Conservation (phyloP, 495 filamentous ascomycete species). For the Aspergillus sclerotioniger region DNA sequence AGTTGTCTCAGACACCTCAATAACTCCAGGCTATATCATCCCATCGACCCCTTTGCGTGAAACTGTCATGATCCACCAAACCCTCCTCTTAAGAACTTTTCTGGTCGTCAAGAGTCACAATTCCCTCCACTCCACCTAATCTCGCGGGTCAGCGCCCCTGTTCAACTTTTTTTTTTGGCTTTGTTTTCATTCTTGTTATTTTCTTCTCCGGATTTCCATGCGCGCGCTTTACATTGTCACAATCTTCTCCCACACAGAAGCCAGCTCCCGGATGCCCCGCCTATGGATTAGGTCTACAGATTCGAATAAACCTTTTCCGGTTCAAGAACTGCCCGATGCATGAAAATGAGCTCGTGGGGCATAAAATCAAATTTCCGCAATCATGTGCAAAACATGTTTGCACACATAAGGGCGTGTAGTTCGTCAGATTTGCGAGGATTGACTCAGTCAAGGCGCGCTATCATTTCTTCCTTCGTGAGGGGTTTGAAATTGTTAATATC, state of each 20-base stretch:
- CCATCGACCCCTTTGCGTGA: constrained; percentile 34
- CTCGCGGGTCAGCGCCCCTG: not conserved
- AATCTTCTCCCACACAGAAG: constrained; percentile 28
- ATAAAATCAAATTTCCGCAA: constrained; percentile 33
- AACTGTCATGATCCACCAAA: constrained; percentile 31
- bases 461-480: constrained; percentile 90
- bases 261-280: constrained; percentile 27
- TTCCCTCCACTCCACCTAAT: constrained; percentile 5
- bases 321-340: constrained; percentile 36
- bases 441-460: constrained; percentile 91
- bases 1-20: constrained; percentile 48
- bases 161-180: not conserved
- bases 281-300: constrained; percentile 23
- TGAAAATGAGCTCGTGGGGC: constrained; percentile 34
- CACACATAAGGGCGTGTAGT: constrained; percentile 36
- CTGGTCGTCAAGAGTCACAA: constrained; percentile 26
- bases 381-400: constrained; percentile 28
- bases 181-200: not conserved
- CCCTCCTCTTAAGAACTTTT: constrained; percentile 32
- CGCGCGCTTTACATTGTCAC: constrained; percentile 20
- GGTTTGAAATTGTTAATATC: constrained; percentile 94
- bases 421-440: constrained; percentile 38
- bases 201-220: constrained; percentile 4
- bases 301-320: constrained; percentile 21
- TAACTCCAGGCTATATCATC: constrained; percentile 44